These are phyloP conservation scores for Paracamarosporium sp. DNA, from an alignment of 2,329 filamentous ascomycete genomes.

Conservation along the genomic window DNA sequence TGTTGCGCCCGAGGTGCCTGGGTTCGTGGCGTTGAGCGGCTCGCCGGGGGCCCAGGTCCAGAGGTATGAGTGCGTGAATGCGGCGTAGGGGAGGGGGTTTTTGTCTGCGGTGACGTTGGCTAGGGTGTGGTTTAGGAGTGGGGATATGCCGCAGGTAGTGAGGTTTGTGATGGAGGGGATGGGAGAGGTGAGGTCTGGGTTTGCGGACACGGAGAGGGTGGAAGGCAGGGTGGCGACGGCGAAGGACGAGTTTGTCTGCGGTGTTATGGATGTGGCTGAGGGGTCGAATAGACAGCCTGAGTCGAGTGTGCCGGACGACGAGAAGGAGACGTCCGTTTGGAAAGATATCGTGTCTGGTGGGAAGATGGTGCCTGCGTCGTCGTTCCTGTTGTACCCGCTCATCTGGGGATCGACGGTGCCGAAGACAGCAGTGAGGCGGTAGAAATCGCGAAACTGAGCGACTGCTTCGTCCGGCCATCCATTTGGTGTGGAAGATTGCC, in stretches of 20 bases:
- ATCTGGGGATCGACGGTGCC: conserved; percentile 66
- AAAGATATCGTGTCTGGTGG: conserved; percentile 51
- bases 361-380: conserved; percentile 62
- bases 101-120: conserved; percentile 58
- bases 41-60: conserved; percentile 68
- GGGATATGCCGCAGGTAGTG: conserved; percentile 66
- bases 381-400: conserved; percentile 59
- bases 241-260: conserved; percentile 58
- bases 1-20: conserved; percentile 23
- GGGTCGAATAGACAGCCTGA: conserved; percentile 63
- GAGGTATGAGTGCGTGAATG: conserved; percentile 57
- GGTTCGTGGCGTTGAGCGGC: conserved; percentile 56
- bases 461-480: conserved; percentile 71
- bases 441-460: conserved; percentile 61
- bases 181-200: conserved; percentile 29
- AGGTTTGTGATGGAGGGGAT: conserved; percentile 46
- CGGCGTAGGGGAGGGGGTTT: conserved; percentile 57
- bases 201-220: conserved; percentile 21
- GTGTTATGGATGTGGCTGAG: conserved; percentile 48
- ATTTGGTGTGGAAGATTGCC: conserved; percentile 57
- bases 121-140: conserved; percentile 64
- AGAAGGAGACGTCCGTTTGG: conserved; percentile 36
- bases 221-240: conserved; percentile 29
- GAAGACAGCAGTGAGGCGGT: conserved; percentile 62
- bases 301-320: conserved; percentile 50